These are phyloP conservation scores for Scheffersomyces titani DNA, from an alignment of 1,139 yeast genomes.

Conservation along the genomic window DNA sequence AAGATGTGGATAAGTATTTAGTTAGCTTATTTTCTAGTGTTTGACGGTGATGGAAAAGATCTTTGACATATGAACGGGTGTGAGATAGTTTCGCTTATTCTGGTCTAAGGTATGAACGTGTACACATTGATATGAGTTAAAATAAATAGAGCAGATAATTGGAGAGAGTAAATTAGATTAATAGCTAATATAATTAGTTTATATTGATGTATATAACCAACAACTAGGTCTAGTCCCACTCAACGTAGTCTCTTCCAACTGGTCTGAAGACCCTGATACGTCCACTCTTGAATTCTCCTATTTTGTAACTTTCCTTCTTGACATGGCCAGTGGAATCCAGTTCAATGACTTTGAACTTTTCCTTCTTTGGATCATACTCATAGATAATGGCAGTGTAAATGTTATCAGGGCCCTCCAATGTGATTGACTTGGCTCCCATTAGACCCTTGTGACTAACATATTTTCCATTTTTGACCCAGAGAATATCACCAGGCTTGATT, in stretches of 20 bases:
- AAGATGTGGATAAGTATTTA: background rate
- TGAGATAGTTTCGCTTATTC: constrained; percentile 7
- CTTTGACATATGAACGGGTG: background rate
- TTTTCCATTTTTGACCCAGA: constrained; percentile 72
- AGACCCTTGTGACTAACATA: constrained; percentile 70
- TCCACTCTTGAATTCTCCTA: constrained; percentile 77
- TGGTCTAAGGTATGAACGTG: constrained; percentile 15
- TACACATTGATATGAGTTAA: constrained; percentile 1
- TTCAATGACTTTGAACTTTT: constrained; percentile 75
- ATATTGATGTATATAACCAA: too few species aligned
- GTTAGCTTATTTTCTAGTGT: background rate
- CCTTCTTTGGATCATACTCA: constrained; percentile 75
- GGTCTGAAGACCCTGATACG: constrained; percentile 75
- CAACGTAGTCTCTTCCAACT: constrained; percentile 60
- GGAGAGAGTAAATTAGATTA: background rate
- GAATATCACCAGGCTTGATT: constrained; percentile 79
- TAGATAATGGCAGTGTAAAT: constrained; percentile 47
- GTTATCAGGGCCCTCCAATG: constrained; percentile 30
- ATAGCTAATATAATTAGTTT: background rate
- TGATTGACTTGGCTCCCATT: constrained; percentile 35
- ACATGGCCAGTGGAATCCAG: constrained; percentile 55
- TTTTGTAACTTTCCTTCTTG: constrained; percentile 61
- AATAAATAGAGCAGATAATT: background rate
- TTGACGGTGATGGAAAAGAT: background rate
- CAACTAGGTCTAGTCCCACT: constrained; percentile 42